Evolutionary conservation across 192 early-diverging fungal genomes (phyloP), one percentile per base, ranked within the genome.

Genomic region (Glomus cerebriforme): DNA sequence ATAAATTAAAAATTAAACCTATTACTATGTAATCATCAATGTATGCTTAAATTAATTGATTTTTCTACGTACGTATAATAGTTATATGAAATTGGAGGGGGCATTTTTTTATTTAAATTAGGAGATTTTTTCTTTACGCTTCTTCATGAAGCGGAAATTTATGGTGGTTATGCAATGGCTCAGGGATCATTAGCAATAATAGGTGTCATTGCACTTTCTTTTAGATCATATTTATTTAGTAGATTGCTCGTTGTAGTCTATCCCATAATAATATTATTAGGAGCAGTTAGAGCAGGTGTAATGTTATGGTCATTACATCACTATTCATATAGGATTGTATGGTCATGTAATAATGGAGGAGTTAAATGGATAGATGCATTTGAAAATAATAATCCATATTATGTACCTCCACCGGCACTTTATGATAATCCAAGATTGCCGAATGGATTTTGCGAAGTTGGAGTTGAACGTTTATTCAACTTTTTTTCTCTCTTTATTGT

Each of bases 71-170:
- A 22, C 5, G 19, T 63, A 26, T 26, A 24, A 34, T 69, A 78
- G 77, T 22, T 78, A 12, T 78, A 68, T 35, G 32, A 69, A 35
- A 26, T 69, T 15, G 77, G 22, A 19, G 77, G 65, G 19, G 77
- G 65, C 8, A 34, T 68, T 0, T 58, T 78, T 68, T 69, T 78
- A 49, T 78, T 78, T 35, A 0, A 9, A 37, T 78, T n/a, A 29
- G 77, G 77, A 67, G 77, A 78, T 9, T 78, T 78, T n/a, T 65
- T 65, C 62, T 78, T 78, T 68, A 68, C 68, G 2, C 47, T 34
- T 10, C 0, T 0, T 31, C 8, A 4, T 2, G 77, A 78, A 68
- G 64, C 77, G 13, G 7, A 1, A 59, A 68, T 78, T 5, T 78
- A 78, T 59, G 77, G 77, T 24, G 77, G 77, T 9, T 78, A 58